Base-by-base conservation (phyloP, 2,329 filamentous ascomycete species). In the Colletotrichum spinosum region DNA sequence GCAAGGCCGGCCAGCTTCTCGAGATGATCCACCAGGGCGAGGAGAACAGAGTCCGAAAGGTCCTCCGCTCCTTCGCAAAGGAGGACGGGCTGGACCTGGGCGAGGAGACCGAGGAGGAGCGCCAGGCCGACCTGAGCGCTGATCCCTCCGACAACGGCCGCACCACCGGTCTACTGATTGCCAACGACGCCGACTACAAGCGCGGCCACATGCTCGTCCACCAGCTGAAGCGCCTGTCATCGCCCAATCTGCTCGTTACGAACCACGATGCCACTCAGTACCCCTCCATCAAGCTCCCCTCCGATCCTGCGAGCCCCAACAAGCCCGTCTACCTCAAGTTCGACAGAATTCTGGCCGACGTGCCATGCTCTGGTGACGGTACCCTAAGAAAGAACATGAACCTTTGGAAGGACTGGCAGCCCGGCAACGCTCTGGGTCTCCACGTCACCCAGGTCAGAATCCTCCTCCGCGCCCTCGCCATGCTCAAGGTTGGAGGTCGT, bases 211-310 rank as follows among this genome's bases (percentile, higher is more conserved):
- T 99, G 92, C 82, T 99, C 76, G 93, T 97, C 52, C 96, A 99
- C 78, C 96, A 99, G 80, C 92, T 98, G 73, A 99, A 99, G 85
- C 92, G 96, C 67, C 85, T 99, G 55, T 97, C 95, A 68, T 98
- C 96, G 5, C 95, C 96, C 3, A 99, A 99, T 77, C 84, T 99
- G 70, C 91, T 99, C 68, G 95, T 99, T 68, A 98, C 94, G 46
- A 98, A 99, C 77, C 95, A 99, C 81, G 96, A 99, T 78, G 96
- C 96, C 46, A 97, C 94, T 5, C 89, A 97, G 77, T 99, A 94
- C 78, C 96, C 96, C 3, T 94, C 94, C 1, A 93, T 99, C 73
- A 93, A 91, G 75, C 86, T 98, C n/a, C 90, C 89, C 11, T 81
- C 84, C 4, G 78, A 83, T 39, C 75, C 83, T 17, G 84, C 86